Conservation (phyloP, 345 rosid species). For the Geranium rotundifolium region DNA sequence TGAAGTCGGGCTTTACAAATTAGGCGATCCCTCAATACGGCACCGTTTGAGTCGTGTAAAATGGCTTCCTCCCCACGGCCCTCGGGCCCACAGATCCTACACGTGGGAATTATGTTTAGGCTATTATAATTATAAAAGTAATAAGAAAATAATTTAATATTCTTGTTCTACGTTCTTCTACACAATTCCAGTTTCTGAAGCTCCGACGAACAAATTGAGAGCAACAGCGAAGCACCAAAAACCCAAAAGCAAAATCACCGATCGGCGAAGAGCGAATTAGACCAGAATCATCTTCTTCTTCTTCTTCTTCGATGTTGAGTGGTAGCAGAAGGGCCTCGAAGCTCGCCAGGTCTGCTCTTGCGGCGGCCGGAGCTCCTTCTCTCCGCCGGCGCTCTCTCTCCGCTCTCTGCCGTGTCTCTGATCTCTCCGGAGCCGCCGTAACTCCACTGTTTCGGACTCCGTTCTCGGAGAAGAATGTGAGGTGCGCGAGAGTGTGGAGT, state of each 20-base stretch:
- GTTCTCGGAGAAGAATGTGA: not conserved
- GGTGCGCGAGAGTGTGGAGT: not conserved
- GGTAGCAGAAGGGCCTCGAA: conserved; percentile 2
- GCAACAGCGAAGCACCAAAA: too few relatives aligned
- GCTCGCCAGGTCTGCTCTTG: conserved; percentile 9
- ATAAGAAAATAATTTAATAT: too few relatives aligned
- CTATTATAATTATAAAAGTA: too few relatives aligned
- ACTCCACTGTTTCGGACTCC: not conserved
- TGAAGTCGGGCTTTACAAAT: too few relatives aligned
- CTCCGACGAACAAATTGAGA: too few relatives aligned
- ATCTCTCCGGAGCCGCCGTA: not conserved
- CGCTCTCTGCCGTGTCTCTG: not conserved
- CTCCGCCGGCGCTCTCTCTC: not conserved
- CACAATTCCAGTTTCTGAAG: not conserved
- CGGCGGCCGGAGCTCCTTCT: not conserved
- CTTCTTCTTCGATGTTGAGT: not conserved
- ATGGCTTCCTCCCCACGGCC: too few relatives aligned
- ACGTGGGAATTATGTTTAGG: too few relatives aligned
- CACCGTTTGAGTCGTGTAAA: too few relatives aligned
- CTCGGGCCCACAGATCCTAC: too few relatives aligned
- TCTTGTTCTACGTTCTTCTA: not conserved
- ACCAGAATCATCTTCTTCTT: not conserved
- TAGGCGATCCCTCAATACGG: too few relatives aligned
- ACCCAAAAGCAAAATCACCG: not conserved
- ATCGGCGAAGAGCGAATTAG: not conserved